phyloP scores from a whole-genome alignment of 139 green algal species.

The Chlorella sp. region DNA sequence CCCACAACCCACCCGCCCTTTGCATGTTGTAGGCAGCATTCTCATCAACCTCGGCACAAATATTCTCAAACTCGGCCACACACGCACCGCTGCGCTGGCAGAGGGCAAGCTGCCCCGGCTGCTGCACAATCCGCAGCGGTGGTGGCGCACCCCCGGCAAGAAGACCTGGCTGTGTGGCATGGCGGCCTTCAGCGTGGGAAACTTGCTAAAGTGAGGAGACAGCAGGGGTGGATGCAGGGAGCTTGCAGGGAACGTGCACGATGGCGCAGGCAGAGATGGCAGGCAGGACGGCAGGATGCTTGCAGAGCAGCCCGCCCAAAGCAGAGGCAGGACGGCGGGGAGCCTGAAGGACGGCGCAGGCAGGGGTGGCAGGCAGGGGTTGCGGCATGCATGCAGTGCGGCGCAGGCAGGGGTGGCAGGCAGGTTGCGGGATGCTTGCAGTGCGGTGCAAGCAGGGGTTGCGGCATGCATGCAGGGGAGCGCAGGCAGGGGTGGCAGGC shows the following conservation, averaged over 20 bases:
- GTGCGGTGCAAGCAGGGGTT: too few species aligned
- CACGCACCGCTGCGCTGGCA: constrained; percentile 71
- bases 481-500: background rate
- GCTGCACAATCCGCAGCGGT: background rate
- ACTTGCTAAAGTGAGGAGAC: constrained; percentile 66
- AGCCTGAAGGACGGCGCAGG: too few species aligned
- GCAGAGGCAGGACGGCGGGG: too few species aligned
- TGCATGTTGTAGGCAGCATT: constrained; percentile 9
- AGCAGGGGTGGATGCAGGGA: background rate
- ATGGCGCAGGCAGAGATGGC: background rate
- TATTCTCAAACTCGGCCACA: constrained; percentile 92
- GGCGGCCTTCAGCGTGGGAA: constrained; percentile 72
- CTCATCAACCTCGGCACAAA: constrained; percentile 70
- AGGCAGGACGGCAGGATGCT: too few species aligned
- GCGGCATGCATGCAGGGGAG: background rate
- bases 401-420: background rate
- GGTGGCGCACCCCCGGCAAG: constrained; percentile 33
- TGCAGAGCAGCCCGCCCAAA: too few species aligned
- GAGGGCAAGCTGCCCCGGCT: constrained; percentile 14
- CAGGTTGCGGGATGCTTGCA: too few species aligned
- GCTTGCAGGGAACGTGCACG: background rate
- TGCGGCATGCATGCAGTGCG: background rate
- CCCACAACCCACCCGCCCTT: too few species aligned
- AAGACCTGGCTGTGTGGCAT: constrained; percentile 79
- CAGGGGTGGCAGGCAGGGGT: too few species aligned